Conservation (phyloP, 1,284 basidiomycete genomes). For the Clitocybe nebularis region DNA sequence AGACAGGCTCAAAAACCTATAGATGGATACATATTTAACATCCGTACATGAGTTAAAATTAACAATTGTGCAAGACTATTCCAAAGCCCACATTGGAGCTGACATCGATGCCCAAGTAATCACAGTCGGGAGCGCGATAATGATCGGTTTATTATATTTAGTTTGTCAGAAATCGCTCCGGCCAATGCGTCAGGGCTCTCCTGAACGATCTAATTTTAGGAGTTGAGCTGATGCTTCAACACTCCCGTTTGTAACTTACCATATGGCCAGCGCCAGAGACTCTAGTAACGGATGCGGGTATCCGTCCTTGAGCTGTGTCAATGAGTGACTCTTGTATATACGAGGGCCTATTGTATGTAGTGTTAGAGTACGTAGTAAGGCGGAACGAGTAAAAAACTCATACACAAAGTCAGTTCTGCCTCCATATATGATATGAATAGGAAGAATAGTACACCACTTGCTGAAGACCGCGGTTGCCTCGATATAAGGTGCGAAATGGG, state of each 20-base stretch:
- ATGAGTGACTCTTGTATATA: slow-evolving; percentile 37
- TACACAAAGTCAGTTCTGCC: slow-evolving; percentile 34
- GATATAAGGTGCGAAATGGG: slow-evolving; percentile 38
- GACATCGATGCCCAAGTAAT: not conserved
- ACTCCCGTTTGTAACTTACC: slow-evolving; percentile 21
- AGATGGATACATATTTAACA: too few species aligned
- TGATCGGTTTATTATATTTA: slow-evolving; percentile 12
- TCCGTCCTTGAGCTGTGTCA: slow-evolving; percentile 32
- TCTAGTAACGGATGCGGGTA: slow-evolving; percentile 34
- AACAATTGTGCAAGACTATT: too few species aligned
- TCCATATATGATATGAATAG: slow-evolving; percentile 41
- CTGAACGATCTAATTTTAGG: slow-evolving; percentile 31
- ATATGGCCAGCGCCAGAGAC: slow-evolving; percentile 40
- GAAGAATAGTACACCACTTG: slow-evolving; percentile 28
- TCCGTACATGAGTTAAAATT: too few species aligned
- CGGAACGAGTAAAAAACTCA: slow-evolving; percentile 14
- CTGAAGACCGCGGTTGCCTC: slow-evolving; percentile 31
- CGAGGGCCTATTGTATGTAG: slow-evolving; percentile 28
- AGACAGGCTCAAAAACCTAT: too few species aligned
- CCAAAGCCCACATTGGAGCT: too few species aligned
- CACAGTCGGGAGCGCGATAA: slow-evolving; percentile 13
- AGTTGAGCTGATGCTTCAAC: not conserved
- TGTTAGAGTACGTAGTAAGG: slow-evolving; percentile 2
- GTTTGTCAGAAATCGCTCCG: slow-evolving; percentile 22
- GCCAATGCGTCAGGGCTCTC: slow-evolving; percentile 36